A percentile compares a stretch with the other conserved stretches of the same genome.
Conservation (phyloP, 352 stramenopile genomes). For the Phytophthora hybrid region DNA sequence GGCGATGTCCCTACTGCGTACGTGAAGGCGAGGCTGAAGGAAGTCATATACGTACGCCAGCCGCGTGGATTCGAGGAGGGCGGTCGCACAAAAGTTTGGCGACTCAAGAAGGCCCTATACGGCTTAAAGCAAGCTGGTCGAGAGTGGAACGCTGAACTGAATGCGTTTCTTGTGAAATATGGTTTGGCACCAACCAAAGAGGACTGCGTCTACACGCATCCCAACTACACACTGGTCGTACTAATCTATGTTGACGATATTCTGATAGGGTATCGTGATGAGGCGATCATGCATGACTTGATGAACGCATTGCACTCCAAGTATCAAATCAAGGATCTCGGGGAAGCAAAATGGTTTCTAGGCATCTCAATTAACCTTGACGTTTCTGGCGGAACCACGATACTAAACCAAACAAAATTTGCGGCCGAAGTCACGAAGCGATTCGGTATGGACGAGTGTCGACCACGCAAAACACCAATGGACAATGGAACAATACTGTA, state of each 20-base stretch:
- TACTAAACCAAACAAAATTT: not conserved
- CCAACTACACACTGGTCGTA: not conserved
- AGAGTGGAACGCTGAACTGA: not conserved
- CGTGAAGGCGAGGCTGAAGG: constrained; percentile 15
- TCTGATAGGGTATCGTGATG: constrained; percentile 15
- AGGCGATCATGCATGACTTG: not conserved
- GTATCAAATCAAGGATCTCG: constrained; percentile 7
- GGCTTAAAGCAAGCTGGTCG: constrained; percentile 21
- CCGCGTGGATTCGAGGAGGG: constrained; percentile 18
- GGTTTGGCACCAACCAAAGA: constrained; percentile 2
- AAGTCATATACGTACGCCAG: constrained; percentile 5
- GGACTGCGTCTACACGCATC: constrained; percentile 7
- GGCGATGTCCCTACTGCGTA: constrained; percentile 22
- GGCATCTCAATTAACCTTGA: constrained; percentile 3
- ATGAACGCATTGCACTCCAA: not conserved
- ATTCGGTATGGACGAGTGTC: constrained; percentile 8
- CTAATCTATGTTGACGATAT: constrained; percentile 24
- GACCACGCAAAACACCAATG: constrained; percentile 4
- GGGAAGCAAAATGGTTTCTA: not conserved
- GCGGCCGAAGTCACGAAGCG: not conserved
- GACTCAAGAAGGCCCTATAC: constrained; percentile 21
- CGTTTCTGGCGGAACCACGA: not conserved
- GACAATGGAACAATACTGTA: constrained; percentile 1
- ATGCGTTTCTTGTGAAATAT: not conserved
- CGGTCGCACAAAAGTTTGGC: constrained; percentile 7